A percentile compares a stretch with the other conserved stretches of the same genome.
phyloP scores from a whole-genome alignment of 257 asterid genomes.

The Solanum clarkiae region DNA sequence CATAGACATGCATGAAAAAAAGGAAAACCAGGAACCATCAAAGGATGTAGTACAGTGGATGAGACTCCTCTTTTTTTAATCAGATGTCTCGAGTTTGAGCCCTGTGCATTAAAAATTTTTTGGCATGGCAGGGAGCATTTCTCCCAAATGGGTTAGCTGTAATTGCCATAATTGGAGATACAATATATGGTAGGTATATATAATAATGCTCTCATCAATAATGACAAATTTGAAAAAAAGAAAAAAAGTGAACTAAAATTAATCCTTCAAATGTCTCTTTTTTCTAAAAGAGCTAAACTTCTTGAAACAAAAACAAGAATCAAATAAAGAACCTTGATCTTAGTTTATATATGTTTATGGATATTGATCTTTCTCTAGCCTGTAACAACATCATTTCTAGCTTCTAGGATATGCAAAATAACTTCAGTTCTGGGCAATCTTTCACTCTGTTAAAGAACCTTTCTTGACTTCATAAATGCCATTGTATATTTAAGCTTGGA shows the following conservation, averaged over 20 bases:
- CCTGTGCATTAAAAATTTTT: no score
- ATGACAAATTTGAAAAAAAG: not conserved
- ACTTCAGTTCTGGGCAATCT: not conserved
- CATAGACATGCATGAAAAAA: not conserved
- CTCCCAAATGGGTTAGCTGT: no score
- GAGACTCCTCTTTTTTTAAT: fast-evolving
- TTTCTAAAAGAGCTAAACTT: no score
- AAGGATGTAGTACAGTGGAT: no score
- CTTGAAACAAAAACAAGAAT: no score
- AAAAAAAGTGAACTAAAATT: not conserved
- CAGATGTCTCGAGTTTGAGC: no score
- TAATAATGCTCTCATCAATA: not conserved
- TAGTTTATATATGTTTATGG: no score
- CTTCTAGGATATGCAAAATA: not conserved
- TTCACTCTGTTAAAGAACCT: not conserved
- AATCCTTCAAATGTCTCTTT: not conserved
- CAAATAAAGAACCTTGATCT: no score
- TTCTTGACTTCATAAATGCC: not conserved
- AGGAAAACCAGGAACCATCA: not conserved
- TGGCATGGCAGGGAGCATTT: no score
- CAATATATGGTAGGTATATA: not conserved
- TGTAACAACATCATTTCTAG: not conserved
- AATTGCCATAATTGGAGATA: not conserved
- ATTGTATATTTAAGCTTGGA: not conserved
- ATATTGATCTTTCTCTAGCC: not conserved